Evolutionary conservation across 352 stramenopile genomes (phyloP).

Genomic region (Phytophthora multivora): DNA sequence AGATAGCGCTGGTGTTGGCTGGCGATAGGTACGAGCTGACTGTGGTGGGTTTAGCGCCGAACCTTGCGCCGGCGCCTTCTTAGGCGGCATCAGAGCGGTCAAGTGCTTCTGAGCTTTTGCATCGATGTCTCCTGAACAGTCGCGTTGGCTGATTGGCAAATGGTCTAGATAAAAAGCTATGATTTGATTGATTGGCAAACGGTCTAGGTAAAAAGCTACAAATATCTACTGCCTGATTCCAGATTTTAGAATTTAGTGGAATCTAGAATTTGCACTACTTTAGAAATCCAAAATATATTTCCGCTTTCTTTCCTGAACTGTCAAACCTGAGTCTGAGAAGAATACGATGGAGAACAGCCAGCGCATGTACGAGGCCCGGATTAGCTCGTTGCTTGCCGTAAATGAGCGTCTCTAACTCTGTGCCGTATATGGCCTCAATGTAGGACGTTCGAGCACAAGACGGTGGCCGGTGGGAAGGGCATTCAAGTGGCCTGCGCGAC

Average conservation of each 20-base stretch:
- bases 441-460: slow-evolving; percentile 54
- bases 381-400: not conserved
- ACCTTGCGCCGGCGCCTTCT: slow-evolving; percentile 36
- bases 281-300: no score
- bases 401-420: not conserved
- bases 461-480: slow-evolving; percentile 58
- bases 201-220: no score
- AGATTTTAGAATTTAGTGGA: no score
- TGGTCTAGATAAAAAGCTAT: no score
- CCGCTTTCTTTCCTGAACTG: no score
- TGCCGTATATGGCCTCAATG: not conserved
- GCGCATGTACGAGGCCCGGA: slow-evolving; percentile 12
- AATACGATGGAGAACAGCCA: slow-evolving; percentile 31
- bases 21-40: slow-evolving; percentile 10
- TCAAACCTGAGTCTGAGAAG: not conserved
- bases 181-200: no score
- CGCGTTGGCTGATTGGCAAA: no score
- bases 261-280: no score
- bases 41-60: slow-evolving; percentile 13
- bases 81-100: slow-evolving; percentile 40
- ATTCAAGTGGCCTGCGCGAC: slow-evolving; percentile 57
- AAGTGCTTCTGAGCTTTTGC: no score
- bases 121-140: slow-evolving; percentile 4
- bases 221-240: no score
- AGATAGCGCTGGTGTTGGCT: slow-evolving; percentile 30